phyloP scores from a whole-genome alignment of 1,139 yeast species.

The Zygoascus meyerae region DNA sequence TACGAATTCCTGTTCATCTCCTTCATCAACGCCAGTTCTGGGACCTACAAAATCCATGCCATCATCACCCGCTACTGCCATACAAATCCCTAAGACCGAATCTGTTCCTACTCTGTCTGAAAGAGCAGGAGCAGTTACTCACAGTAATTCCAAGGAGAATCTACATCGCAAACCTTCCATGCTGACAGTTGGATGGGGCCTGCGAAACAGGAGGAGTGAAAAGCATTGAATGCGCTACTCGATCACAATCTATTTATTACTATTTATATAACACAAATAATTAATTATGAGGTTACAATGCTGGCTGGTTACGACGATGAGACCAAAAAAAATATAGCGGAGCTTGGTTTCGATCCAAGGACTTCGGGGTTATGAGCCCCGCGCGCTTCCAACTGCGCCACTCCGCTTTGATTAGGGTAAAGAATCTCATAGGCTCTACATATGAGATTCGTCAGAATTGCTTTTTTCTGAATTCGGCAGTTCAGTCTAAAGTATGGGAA shows the following conservation, averaged over 20 bases:
- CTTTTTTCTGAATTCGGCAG: not conserved
- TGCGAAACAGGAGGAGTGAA: not conserved
- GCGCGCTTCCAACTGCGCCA: conserved; percentile 99
- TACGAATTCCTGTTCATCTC: too few species aligned
- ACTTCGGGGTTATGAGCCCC: conserved; percentile 99
- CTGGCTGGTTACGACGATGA: too few species aligned
- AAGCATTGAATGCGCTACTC: not conserved
- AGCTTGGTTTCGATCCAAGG: conserved; percentile 99
- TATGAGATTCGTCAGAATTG: not conserved
- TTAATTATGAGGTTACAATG: too few species aligned
- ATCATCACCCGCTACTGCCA: too few species aligned
- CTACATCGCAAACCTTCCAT: not conserved
- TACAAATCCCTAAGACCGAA: too few species aligned
- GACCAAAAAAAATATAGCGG: conserved; percentile 71
- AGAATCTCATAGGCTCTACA: not conserved
- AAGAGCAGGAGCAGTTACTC: too few species aligned
- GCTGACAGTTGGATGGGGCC: not conserved
- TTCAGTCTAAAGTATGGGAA: too few species aligned
- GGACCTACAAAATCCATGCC: too few species aligned
- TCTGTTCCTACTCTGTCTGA: too few species aligned
- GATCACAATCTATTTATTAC: not conserved
- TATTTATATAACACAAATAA: not conserved
- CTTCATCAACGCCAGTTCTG: too few species aligned
- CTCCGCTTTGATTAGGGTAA: conserved; percentile 32
- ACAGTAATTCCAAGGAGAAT: not conserved